phyloP scores from a whole-genome alignment of 1,139 yeast species.

The Candida pseudoviswanathii region DNA sequence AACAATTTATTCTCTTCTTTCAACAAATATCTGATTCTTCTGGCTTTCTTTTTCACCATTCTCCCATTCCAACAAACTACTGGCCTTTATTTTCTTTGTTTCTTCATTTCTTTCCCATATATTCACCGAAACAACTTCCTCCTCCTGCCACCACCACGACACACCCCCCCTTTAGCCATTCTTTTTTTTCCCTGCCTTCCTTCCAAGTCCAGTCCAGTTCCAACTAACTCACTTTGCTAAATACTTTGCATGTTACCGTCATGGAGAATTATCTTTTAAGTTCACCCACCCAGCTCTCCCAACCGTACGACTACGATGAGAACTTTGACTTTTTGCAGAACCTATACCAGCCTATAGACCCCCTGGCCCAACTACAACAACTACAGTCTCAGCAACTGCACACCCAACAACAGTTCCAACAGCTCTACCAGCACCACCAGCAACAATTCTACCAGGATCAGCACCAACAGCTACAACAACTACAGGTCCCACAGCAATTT shows the following conservation, averaged over 20 bases:
- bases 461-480: constrained; percentile 7
- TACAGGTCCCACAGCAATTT: constrained; percentile 2
- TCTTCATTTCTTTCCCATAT: too few species aligned
- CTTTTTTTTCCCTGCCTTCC: not conserved
- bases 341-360: constrained; percentile 9
- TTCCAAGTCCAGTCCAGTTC: not conserved
- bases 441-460: constrained; percentile 6
- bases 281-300: constrained; percentile 44
- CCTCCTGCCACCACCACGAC: too few species aligned
- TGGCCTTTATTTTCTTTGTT: too few species aligned
- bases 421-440: constrained; percentile 3
- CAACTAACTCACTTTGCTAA: not conserved
- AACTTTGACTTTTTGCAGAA: constrained; percentile 3
- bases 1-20: not conserved
- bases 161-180: not conserved
- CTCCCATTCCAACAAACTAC: too few species aligned
- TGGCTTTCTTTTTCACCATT: not conserved
- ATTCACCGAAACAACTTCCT: too few species aligned
- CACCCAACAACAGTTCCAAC: constrained; percentile 4
- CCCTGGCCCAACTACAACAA: constrained; percentile 6
- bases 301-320: constrained; percentile 29
- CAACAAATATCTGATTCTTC: not conserved
- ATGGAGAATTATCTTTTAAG: constrained; percentile 51
- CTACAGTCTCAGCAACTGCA: constrained; percentile 8
- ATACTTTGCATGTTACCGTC: constrained; percentile 1